phyloP scores from a whole-genome alignment of 176 grass and related monocot species.

The Saccharum spontaneum region DNA sequence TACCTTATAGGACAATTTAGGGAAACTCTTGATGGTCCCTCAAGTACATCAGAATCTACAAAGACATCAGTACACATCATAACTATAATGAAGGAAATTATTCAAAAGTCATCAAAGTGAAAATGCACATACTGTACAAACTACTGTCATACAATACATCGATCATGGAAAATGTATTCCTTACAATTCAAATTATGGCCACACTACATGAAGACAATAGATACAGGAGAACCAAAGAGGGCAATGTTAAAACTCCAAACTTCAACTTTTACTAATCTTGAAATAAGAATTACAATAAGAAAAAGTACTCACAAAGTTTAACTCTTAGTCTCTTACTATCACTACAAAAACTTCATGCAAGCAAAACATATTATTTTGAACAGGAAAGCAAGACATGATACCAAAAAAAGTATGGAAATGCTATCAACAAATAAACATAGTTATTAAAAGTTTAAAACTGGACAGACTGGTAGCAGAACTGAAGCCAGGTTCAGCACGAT shows the following conservation, averaged over 20 bases:
- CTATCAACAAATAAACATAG: neutral
- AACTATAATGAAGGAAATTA: neutral
- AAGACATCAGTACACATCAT: neutral
- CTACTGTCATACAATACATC: neutral
- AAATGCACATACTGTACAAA: neutral
- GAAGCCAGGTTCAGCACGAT: neutral
- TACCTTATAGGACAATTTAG: constrained; percentile 99
- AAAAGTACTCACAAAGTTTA: neutral
- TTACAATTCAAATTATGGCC: neutral
- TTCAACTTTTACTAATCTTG: neutral
- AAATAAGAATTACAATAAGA: neutral
- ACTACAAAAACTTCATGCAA: neutral
- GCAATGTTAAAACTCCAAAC: neutral
- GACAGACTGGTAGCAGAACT: neutral
- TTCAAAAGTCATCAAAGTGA: neutral
- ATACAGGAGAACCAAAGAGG: neutral
- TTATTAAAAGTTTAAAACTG: neutral
- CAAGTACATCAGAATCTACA: constrained; percentile 85
- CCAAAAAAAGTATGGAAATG: neutral
- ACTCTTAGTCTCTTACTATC: neutral
- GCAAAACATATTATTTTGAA: neutral
- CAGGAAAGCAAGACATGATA: neutral
- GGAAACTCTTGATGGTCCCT: constrained; percentile 90
- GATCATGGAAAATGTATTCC: neutral
- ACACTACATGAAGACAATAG: neutral